phyloP scores from a whole-genome alignment of 306 rosid genomes.

The Casuarina glauca region DNA sequence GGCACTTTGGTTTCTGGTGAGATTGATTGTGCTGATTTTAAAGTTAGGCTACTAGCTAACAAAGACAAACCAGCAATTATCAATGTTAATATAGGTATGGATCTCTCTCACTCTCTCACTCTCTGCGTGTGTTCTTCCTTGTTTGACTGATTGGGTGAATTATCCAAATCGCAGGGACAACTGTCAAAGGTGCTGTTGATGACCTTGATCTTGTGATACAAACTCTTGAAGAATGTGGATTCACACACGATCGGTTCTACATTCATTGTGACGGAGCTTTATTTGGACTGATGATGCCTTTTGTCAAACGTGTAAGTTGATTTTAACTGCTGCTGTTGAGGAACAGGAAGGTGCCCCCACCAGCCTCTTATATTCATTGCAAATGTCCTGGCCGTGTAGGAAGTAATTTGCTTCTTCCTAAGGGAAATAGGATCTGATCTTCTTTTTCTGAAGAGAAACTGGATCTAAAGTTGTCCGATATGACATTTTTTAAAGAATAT shows the following conservation, averaged over 20 bases:
- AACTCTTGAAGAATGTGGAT: conserved; percentile 56
- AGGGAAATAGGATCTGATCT: background rate
- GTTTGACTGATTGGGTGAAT: conserved; percentile 9
- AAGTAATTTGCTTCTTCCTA: background rate
- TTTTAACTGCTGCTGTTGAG: background rate
- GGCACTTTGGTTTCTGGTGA: conserved; percentile 56
- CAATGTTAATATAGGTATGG: conserved; percentile 64
- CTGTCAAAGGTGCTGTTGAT: conserved; percentile 67
- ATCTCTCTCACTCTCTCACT: background rate
- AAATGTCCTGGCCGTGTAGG: background rate
- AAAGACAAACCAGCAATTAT: conserved; percentile 69
- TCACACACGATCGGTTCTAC: conserved; percentile 52
- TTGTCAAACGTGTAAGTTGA: conserved; percentile 45
- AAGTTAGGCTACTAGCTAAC: conserved; percentile 42
- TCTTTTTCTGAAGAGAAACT: background rate
- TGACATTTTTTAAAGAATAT: background rate
- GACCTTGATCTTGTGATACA: conserved; percentile 54
- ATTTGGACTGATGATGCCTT: conserved; percentile 73
- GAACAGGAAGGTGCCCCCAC: background rate
- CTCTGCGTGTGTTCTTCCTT: background rate
- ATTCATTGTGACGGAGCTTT: conserved; percentile 76
- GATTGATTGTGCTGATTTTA: conserved; percentile 60
- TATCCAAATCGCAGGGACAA: conserved; percentile 47
- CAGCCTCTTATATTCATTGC: background rate
- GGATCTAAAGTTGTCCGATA: background rate